A percentile compares a stretch with the other conserved stretches of the same genome.
These are phyloP conservation scores for Tympanopsis confertula DNA, from an alignment of 2,329 filamentous ascomycete genomes.

Conservation along the genomic window DNA sequence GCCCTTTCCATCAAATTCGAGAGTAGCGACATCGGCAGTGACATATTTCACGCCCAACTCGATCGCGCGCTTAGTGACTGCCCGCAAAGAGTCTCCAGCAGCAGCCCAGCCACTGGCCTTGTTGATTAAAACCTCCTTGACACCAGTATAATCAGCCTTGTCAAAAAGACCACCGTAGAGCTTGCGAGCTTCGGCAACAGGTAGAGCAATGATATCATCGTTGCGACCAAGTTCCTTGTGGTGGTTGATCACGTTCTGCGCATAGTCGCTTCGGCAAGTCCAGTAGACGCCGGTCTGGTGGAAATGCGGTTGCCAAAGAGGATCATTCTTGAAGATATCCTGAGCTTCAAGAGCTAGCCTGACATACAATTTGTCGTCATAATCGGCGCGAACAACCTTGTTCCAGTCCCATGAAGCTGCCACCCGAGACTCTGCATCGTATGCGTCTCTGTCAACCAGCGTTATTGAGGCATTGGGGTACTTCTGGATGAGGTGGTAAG, in stretches of 20 bases:
- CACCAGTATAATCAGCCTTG: slow-evolving; percentile 45
- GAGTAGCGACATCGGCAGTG: slow-evolving; percentile 32
- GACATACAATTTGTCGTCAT: slow-evolving; percentile 52
- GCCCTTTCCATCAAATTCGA: slow-evolving; percentile 32
- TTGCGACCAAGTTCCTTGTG: slow-evolving; percentile 31
- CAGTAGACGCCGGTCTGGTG: slow-evolving; percentile 48
- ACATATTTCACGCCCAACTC: slow-evolving; percentile 48
- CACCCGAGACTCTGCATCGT: slow-evolving; percentile 30
- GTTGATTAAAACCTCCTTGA: slow-evolving; percentile 49
- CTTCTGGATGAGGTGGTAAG: slow-evolving; percentile 44
- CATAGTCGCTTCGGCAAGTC: slow-evolving; percentile 37
- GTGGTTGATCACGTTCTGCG: slow-evolving; percentile 37
- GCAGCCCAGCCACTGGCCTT: slow-evolving; percentile 51
- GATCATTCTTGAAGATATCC: slow-evolving; percentile 44
- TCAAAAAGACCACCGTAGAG: slow-evolving; percentile 47
- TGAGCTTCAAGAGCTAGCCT: slow-evolving; percentile 54
- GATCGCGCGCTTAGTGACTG: slow-evolving; percentile 38
- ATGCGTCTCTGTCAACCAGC: slow-evolving; percentile 43
- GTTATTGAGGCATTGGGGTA: slow-evolving; percentile 37
- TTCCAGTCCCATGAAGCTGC: slow-evolving; percentile 66
- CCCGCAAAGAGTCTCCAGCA: slow-evolving; percentile 43
- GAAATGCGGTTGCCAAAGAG: slow-evolving; percentile 43
- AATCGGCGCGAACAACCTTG: slow-evolving; percentile 61
- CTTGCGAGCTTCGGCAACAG: slow-evolving; percentile 31
- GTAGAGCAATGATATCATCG: slow-evolving; percentile 27